Percentiles rank a stretch among this genome's conserved stretches.
phyloP scores from a whole-genome alignment of 2,329 filamentous ascomycete genomes.

The Aspergillus arachidicola region DNA sequence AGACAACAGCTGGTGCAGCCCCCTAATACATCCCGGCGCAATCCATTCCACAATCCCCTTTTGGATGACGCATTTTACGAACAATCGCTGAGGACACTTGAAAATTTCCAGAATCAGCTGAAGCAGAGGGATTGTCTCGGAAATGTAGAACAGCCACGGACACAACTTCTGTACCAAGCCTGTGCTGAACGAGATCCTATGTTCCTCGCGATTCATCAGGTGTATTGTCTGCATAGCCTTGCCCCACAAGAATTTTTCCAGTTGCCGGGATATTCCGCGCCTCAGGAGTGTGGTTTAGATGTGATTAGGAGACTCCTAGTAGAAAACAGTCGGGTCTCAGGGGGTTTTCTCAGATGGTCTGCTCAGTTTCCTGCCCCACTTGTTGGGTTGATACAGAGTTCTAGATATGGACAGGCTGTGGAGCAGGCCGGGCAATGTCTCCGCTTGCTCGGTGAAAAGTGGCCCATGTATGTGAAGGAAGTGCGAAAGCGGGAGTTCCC shows the following conservation, averaged over 20 bases:
- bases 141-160: slow-evolving; percentile 47
- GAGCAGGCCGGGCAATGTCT: slow-evolving; percentile 50
- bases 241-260: slow-evolving; percentile 39
- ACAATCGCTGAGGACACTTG: slow-evolving; percentile 15
- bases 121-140: slow-evolving; percentile 34
- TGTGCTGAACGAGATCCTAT: slow-evolving; percentile 60
- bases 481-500: slow-evolving; percentile 49
- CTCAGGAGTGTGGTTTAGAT: slow-evolving; percentile 31
- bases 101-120: slow-evolving; percentile 18
- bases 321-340: slow-evolving; percentile 47
- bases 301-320: slow-evolving; percentile 50
- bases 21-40: background rate
- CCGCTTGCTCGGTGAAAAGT: slow-evolving; percentile 46
- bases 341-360: slow-evolving; percentile 48
- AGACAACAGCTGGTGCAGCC: background rate
- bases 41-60: background rate
- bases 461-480: slow-evolving; percentile 40
- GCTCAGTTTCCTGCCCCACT: slow-evolving; percentile 50
- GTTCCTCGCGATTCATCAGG: slow-evolving; percentile 67
- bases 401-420: slow-evolving; percentile 36
- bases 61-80: slow-evolving; percentile 21
- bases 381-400: slow-evolving; percentile 29
- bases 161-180: slow-evolving; percentile 60
- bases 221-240: slow-evolving; percentile 62
- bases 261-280: slow-evolving; percentile 39